Evolutionary conservation across 352 stramenopile species (phyloP).

Genomic region (Globisporangium mamillatum): DNA sequence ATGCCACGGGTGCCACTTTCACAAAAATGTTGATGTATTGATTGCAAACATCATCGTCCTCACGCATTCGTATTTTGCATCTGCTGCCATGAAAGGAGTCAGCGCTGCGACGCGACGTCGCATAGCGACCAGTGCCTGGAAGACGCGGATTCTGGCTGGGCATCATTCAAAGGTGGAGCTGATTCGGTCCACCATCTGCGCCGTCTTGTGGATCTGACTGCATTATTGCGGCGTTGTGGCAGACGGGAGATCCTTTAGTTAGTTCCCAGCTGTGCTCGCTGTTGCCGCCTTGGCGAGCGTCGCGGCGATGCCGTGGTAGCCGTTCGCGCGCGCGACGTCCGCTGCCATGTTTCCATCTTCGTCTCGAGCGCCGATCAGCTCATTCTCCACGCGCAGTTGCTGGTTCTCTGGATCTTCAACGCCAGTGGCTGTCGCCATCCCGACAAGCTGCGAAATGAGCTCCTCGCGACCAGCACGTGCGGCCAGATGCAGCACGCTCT

Average conservation of each 20-base stretch:
- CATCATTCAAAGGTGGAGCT: too few relatives aligned
- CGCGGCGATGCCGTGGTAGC: constrained; percentile 4
- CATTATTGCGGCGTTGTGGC: neutral
- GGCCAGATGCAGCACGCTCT: constrained; percentile 40
- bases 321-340: constrained; percentile 7
- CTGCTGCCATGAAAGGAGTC: neutral
- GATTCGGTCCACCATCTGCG: neutral
- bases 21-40: constrained; percentile 3
- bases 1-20: neutral
- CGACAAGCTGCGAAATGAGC: constrained; percentile 24
- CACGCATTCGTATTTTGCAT: neutral
- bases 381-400: neutral
- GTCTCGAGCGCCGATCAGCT: constrained; percentile 3
- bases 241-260: neutral
- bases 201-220: neutral
- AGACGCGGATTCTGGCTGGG: neutral
- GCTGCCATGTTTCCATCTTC: constrained; percentile 8
- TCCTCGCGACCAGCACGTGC: constrained; percentile 26
- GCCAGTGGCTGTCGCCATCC: neutral
- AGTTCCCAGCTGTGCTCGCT: neutral
- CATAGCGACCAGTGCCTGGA: neutral
- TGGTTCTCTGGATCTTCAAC: neutral
- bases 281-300: neutral
- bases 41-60: neutral
- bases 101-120: neutral